Evolutionary conservation across 2,329 filamentous ascomycete genomes (phyloP).

Genomic region (Pseudohalonectria lignicola): DNA sequence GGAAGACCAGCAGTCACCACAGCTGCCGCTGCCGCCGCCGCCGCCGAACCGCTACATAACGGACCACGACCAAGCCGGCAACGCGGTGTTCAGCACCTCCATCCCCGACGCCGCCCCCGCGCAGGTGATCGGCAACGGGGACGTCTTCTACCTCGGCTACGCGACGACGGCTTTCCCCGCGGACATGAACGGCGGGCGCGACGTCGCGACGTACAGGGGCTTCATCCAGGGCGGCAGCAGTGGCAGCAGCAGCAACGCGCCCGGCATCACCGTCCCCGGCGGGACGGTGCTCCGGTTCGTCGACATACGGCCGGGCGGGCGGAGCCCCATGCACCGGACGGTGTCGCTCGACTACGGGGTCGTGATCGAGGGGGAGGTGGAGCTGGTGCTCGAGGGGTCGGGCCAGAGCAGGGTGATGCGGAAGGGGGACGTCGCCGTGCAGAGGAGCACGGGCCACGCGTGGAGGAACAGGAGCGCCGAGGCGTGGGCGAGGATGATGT

Average conservation of each 20-base stretch:
- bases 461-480: constrained; percentile 28
- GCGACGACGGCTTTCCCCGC: constrained; percentile 6
- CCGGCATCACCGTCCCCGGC: constrained; percentile 6
- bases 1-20: too few relatives aligned
- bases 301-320: constrained; percentile 7
- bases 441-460: constrained; percentile 32
- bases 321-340: constrained; percentile 10
- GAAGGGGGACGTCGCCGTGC: constrained; percentile 32
- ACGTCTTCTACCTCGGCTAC: constrained; percentile 7
- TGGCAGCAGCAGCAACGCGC: constrained; percentile 3
- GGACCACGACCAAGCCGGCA: constrained; percentile 7
- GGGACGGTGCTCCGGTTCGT: constrained; percentile 10
- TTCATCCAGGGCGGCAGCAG: too few relatives aligned
- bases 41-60: constrained; percentile 10
- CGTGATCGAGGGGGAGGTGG: constrained; percentile 31
- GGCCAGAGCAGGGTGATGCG: constrained; percentile 26
- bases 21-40: too few relatives aligned
- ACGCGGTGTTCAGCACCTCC: constrained; percentile 5
- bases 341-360: constrained; percentile 19
- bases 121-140: constrained; percentile 3
- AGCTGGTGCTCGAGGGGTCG: constrained; percentile 30
- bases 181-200: constrained; percentile 3
- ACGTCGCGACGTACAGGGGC: constrained; percentile 5
- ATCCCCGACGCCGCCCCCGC: constrained; percentile 6
- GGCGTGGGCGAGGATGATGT: constrained; percentile 32